phyloP scores from a whole-genome alignment of 495 filamentous ascomycete species.

The Thermochaetoides thermophila region DNA sequence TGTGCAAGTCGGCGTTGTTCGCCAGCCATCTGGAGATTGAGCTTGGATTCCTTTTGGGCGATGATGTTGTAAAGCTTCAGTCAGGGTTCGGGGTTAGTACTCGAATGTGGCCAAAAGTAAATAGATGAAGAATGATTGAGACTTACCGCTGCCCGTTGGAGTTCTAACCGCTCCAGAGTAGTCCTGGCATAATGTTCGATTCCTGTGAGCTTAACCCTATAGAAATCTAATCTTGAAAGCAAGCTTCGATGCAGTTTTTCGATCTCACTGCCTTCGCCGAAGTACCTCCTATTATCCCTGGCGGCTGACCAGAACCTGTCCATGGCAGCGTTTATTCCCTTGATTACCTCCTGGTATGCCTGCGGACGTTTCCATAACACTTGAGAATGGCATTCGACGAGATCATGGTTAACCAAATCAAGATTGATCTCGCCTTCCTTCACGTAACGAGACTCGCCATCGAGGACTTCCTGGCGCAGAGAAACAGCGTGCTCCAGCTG shows the following conservation, averaged over 20 bases:
- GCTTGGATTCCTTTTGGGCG: constrained; percentile 41
- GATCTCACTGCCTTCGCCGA: constrained; percentile 13
- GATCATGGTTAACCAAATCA: constrained; percentile 38
- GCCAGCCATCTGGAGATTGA: constrained; percentile 41
- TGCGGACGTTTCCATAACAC: constrained; percentile 44
- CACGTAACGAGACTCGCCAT: constrained; percentile 28
- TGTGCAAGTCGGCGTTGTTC: constrained; percentile 41
- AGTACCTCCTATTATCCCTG: constrained; percentile 5
- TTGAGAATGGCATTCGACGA: constrained; percentile 42
- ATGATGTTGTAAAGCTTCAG: constrained; percentile 46
- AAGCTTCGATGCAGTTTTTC: constrained; percentile 29
- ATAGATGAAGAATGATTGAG: background rate
- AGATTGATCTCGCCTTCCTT: constrained; percentile 35
- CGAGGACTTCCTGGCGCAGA: constrained; percentile 38
- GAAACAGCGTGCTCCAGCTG: constrained; percentile 41
- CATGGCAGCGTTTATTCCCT: constrained; percentile 29
- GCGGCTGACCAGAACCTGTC: constrained; percentile 21
- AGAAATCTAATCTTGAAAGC: constrained; percentile 36
- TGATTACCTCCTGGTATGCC: constrained; percentile 38
- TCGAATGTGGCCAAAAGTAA: background rate
- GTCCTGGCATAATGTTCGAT: constrained; percentile 42
- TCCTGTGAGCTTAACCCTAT: constrained; percentile 36
- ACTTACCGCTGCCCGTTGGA: constrained; percentile 39
- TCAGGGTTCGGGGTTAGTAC: background rate
- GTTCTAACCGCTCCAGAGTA: constrained; percentile 35